These are phyloP conservation scores for Sugiyamaella pinicola DNA, from an alignment of 1,139 yeast species.

Conservation along the genomic window DNA sequence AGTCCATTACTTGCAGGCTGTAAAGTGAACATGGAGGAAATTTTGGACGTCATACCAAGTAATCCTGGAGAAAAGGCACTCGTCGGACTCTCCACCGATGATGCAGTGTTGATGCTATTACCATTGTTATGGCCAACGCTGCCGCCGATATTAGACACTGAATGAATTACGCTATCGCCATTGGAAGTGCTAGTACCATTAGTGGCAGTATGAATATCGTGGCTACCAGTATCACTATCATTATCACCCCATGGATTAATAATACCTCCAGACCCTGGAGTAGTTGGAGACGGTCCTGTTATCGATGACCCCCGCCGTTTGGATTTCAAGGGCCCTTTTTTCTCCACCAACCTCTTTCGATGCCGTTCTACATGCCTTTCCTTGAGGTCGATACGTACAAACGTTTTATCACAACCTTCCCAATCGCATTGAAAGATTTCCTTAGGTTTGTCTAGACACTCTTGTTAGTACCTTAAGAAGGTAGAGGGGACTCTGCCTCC, in stretches of 20 bases:
- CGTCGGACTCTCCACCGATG: conserved; percentile 8
- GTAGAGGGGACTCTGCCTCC: not conserved
- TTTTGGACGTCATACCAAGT: conserved; percentile 16
- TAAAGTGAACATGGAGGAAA: conserved; percentile 15
- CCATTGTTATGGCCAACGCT: not conserved
- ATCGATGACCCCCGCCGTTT: conserved; percentile 33
- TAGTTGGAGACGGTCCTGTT: conserved; percentile 17
- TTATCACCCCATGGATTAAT: conserved; percentile 9
- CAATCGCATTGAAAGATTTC: conserved; percentile 53
- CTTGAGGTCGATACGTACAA: conserved; percentile 59
- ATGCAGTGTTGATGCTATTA: not conserved
- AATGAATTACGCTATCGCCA: not conserved
- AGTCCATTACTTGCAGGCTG: conserved; percentile 14
- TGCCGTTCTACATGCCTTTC: conserved; percentile 46
- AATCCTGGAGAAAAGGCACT: conserved; percentile 19
- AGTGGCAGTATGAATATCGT: not conserved
- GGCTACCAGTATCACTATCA: not conserved
- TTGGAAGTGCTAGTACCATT: not conserved
- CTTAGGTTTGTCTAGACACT: conserved; percentile 40
- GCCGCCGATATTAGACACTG: not conserved
- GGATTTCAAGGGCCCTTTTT: conserved; percentile 27
- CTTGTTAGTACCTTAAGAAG: conserved; percentile 5
- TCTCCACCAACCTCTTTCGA: conserved; percentile 12
- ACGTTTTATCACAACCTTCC: conserved; percentile 56
- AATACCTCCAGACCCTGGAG: not conserved